Evolutionary conservation across 306 rosid genomes (phyloP).

Genomic region (Citrullus amarus): DNA sequence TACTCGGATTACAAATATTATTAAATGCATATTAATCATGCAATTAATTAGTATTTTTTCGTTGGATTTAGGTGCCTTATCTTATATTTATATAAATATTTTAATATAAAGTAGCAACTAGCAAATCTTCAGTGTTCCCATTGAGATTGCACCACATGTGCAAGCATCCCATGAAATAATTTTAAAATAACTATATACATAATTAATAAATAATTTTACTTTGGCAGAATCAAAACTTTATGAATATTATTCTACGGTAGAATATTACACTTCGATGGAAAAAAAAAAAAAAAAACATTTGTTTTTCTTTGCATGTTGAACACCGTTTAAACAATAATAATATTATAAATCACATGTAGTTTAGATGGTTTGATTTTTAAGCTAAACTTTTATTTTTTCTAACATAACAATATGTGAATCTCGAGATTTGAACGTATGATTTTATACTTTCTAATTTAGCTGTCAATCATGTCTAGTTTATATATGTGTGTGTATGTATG

Average conservation of each 20-base stretch:
- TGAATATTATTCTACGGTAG: not conserved
- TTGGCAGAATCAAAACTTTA: not conserved
- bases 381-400: too few species aligned
- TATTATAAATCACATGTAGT: too few species aligned
- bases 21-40: not conserved
- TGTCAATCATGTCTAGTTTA: too few species aligned
- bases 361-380: too few species aligned
- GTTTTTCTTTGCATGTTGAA: too few species aligned
- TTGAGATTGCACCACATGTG: not conserved
- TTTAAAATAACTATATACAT: not conserved
- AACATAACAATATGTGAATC: too few species aligned
- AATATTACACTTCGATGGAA: not conserved
- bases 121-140: not conserved
- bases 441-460: too few species aligned
- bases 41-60: not conserved
- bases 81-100: not conserved
- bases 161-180: not conserved
- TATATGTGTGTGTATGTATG: too few species aligned
- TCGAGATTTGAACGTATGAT: too few species aligned
- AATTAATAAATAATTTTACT: not conserved
- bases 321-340: not conserved
- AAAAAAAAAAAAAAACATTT: too few species aligned
- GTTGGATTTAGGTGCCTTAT: not conserved
- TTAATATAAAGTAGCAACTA: not conserved
- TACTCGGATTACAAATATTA: not conserved